Evolutionary conservation across 257 asterid genomes (phyloP), one percentile per base, ranked within the genome.

Genomic region (Rehmannia glutinosa): DNA sequence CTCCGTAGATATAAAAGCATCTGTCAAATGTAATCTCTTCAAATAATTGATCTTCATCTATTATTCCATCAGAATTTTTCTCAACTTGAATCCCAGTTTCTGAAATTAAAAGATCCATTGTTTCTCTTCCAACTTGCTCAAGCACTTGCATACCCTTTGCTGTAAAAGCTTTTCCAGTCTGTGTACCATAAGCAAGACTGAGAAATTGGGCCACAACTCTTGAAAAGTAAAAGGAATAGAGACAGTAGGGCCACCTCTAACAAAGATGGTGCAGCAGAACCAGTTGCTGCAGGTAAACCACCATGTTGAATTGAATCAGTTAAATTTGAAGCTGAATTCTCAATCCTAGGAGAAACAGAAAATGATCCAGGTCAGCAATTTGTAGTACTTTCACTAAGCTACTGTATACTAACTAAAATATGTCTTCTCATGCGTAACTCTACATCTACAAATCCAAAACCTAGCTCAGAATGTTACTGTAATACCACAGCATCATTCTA

Each of bases 1-100:
- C 99, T 76, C 99, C 97, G 62, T 94, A 94, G 59, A 94, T 94
- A 67, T 94, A 94, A 77, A 94, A 94, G 90, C 97, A 94, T 80
- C 97, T 78, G 68, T 94, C 97, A 78, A 94, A 91, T 51, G 88
- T 80, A 69, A 85, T 82, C 65, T 94, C 99, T 80, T 93, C 96
- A 64, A 80, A 79, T 50, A 84, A 81, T 62, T 87, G 96, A 78
- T 88, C 96, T 68, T 84, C 95, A 36, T 83, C 95, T 20, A 64
- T 58, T 59, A 56, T 73, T 68, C 83, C 92, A 60, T 73, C 90
- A 71, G 77, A 73, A 62, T 67, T 66, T 68, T 64, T 84, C 30
- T 85, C 88, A 73, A 71, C 78, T 63, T 80, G 85, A 55, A 94
- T 82, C 71, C 97, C 98, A 74, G 95, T 81, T 78, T 92, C 98